These are phyloP conservation scores for Pseudocohnilembus persalinus DNA, from an alignment of 169 alveolate species.

Conservation along the genomic window DNA sequence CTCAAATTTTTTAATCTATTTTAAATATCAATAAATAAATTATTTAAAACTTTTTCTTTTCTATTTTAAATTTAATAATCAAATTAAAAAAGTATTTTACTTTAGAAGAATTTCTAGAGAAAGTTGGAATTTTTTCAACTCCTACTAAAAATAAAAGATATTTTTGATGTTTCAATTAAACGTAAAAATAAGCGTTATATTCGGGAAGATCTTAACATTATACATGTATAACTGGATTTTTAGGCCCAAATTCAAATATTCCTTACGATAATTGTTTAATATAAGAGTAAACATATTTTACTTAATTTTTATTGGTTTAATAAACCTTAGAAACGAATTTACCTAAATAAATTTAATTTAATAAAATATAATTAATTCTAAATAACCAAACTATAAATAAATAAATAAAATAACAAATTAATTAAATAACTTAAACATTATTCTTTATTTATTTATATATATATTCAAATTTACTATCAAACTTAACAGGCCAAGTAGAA, in stretches of 20 bases:
- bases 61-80: neutral
- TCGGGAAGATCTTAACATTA: neutral
- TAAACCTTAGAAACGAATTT: neutral
- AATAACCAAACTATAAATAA: no score
- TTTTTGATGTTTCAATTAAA: neutral
- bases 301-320: neutral
- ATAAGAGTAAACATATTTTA: no score
- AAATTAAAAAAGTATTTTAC: neutral
- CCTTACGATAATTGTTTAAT: neutral
- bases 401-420: no score
- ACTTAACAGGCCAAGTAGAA: neutral
- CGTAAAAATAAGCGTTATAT: no score
- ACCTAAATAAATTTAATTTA: neutral
- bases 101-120: neutral
- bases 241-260: neutral
- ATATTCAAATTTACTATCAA: neutral
- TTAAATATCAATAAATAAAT: no score
- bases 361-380: no score
- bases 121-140: conserved; percentile 3
- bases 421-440: no score
- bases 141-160: neutral
- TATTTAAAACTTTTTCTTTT: neutral
- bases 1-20: neutral
- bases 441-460: no score
- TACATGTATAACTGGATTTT: neutral